A percentile compares a stretch with the other conserved stretches of the same genome.
These are phyloP conservation scores for Leavenworthia alabamica DNA, from an alignment of 345 rosid species.

Conservation along the genomic window DNA sequence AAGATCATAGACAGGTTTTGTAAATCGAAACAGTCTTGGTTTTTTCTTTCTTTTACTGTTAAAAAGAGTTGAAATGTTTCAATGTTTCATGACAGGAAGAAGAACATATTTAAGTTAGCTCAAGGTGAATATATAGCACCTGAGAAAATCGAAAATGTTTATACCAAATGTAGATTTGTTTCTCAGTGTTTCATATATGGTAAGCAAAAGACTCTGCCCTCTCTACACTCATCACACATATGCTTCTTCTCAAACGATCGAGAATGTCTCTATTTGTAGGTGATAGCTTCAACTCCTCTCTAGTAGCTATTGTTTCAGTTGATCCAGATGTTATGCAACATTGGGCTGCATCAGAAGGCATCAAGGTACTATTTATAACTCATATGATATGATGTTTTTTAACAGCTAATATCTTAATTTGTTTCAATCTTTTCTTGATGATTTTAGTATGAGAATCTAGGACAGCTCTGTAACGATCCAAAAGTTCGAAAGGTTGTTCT, in stretches of 20 bases:
- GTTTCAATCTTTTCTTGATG: constrained; percentile 3
- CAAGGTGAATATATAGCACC: constrained; percentile 99
- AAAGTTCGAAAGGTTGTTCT: constrained; percentile 60
- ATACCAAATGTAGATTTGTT: constrained; percentile 74
- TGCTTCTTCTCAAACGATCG: constrained; percentile 20
- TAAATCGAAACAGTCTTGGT: not conserved
- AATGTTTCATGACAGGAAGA: constrained; percentile 33
- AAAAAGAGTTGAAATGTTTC: not conserved
- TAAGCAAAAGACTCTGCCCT: constrained; percentile 29
- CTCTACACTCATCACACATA: not conserved
- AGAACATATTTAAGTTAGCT: constrained; percentile 93
- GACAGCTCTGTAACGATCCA: constrained; percentile 57
- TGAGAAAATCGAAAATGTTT: constrained; percentile 91
- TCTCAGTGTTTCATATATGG: constrained; percentile 80
- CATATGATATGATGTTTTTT: not conserved
- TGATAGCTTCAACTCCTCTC: constrained; percentile 73
- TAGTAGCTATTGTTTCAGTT: constrained; percentile 69
- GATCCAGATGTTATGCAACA: constrained; percentile 70
- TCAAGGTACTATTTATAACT: constrained; percentile 40
- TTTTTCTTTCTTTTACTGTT: not conserved
- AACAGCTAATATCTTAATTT: not conserved
- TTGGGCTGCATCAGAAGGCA: constrained; percentile 70
- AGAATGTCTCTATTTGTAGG: constrained; percentile 40
- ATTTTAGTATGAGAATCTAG: constrained; percentile 54
- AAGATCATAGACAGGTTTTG: constrained; percentile 84